Base-by-base conservation (phyloP, 164 flowering plant genomes). In the Macadamia integrifolia region DNA sequence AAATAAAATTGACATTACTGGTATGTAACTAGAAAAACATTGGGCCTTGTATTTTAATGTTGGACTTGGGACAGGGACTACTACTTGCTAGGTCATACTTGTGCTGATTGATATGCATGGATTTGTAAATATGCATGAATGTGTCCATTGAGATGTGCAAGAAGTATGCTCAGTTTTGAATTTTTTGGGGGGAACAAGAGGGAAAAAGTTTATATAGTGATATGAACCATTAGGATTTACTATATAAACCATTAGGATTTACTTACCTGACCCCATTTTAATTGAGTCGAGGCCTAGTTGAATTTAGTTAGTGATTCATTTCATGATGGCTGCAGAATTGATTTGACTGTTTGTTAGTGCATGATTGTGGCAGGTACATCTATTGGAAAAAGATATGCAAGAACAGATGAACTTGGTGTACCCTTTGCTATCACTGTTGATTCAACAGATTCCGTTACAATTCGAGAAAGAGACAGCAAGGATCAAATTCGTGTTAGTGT, bases 391-490 rank as follows among this genome's bases (percentile, higher is more conserved):
- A 78, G 96, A 58, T 92, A 95, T 77, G 99, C 98, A 31, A 84
- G 98, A 77, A 95, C 98, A 5, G 99, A 95, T 75, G 99, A 95
- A 74, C 90, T 92, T 23, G 99, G 99, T 48, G 98, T 95, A n/a
- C 99, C 98, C 0, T 80, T 92, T 59, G 98, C 98, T 14, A 79
- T 92, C 18, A 95, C 97, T 1, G 99, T 90, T 9, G 99, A 95
- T 79, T 77, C 85, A 11, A 66, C 80, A 11, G 6, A 79, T 15
- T 78, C 91, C 3, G 97, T 92, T 59, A 95, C 99, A 14, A 83
- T 95, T 68, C 68, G 98, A 23, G 99, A 95, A 76, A 85, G 99
- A 69, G 98, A 95, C 71, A 88, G 94, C 82, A 95, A 91, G 78
- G 87, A 80, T 61, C 99, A 95, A 75, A 80, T 95, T 65, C 96